Conservation (phyloP, 768 basidiomycete genomes). For the Fistulinella prunicolor region DNA sequence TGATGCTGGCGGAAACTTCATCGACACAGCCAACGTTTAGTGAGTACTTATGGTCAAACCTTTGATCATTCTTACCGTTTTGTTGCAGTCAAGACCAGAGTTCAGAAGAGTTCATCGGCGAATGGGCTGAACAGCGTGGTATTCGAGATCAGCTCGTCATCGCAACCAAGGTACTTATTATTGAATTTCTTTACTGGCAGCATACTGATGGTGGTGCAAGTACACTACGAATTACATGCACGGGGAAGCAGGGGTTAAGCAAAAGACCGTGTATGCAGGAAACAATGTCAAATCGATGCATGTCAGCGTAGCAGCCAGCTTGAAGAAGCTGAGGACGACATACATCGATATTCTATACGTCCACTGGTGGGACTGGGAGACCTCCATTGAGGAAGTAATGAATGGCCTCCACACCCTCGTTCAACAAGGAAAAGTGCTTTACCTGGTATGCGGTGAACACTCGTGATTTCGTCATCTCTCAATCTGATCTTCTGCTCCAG, state of each 20-base stretch:
- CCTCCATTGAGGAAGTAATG: conserved; percentile 47
- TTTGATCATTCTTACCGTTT: neutral
- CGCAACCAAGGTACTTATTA: neutral
- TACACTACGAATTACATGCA: conserved; percentile 23
- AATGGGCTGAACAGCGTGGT: neutral
- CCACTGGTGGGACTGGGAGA: conserved; percentile 51
- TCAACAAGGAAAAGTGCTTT: conserved; percentile 42
- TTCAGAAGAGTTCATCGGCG: neutral
- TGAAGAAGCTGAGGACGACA: conserved; percentile 53
- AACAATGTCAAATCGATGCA: conserved; percentile 38
- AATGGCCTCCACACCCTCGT: conserved; percentile 42
- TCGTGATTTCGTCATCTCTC: neutral
- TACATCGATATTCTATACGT: conserved; percentile 59
- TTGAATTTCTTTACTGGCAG: neutral
- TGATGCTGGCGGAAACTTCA: neutral
- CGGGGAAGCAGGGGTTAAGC: conserved; percentile 11
- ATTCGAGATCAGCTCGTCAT: neutral
- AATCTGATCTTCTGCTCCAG: conserved; percentile 13
- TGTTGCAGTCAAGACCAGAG: neutral
- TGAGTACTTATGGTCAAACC: neutral
- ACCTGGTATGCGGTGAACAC: conserved; percentile 31
- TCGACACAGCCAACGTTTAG: neutral
- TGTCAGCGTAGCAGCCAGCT: conserved; percentile 32
- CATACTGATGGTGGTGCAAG: neutral
- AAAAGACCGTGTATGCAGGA: conserved; percentile 32